These are phyloP conservation scores for Dysphania ambrosioides DNA, from an alignment of 148 eudicot genomes.

Conservation along the genomic window DNA sequence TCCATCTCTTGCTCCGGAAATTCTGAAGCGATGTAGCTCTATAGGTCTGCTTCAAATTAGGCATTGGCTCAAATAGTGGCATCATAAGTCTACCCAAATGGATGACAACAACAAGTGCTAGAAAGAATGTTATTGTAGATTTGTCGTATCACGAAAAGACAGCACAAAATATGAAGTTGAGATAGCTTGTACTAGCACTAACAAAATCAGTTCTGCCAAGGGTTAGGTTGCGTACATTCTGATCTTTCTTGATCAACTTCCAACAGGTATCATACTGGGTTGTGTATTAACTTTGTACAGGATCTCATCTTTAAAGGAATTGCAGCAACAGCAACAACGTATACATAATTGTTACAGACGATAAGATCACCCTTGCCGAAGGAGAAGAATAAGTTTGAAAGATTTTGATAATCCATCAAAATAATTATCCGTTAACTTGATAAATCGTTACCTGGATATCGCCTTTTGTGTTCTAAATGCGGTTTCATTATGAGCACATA, in stretches of 20 bases:
- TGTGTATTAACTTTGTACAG: no score
- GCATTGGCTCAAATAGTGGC: neutral
- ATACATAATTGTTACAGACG: neutral
- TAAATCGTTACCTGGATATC: no score
- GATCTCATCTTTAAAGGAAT: no score
- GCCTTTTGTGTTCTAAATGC: no score
- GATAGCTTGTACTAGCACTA: neutral
- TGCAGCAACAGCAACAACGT: neutral
- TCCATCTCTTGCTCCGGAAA: neutral
- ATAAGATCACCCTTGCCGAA: neutral
- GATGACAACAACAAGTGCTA: neutral
- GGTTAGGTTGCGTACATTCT: neutral
- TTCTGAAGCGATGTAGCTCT: neutral
- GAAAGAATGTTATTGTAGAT: no score
- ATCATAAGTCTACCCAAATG: neutral
- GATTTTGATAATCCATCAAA: no score
- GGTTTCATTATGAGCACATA: no score
- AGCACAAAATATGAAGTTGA: neutral
- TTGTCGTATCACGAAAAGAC: neutral
- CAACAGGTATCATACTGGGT: no score
- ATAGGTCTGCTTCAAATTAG: neutral
- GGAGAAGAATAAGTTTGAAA: neutral
- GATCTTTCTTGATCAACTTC: neutral
- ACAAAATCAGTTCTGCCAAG: no score
- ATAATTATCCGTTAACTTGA: no score